phyloP scores from a whole-genome alignment of 1,284 basidiomycete species.

The Baeospora myosura region DNA sequence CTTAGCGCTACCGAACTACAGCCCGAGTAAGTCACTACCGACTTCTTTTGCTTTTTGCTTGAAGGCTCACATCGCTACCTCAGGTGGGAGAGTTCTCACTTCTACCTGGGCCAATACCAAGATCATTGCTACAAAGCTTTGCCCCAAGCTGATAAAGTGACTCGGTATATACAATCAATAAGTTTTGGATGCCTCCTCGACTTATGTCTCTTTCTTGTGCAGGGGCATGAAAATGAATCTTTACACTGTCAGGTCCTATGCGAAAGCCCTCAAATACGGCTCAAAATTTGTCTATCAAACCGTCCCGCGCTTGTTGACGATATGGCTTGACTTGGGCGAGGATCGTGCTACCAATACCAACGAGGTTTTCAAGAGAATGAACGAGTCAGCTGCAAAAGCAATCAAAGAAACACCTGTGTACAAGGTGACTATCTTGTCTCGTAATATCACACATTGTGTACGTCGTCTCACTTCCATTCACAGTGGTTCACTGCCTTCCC shows the following conservation, averaged over 20 bases:
- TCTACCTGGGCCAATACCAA: constrained; percentile 83
- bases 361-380: constrained; percentile 26
- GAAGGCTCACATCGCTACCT: too few species aligned
- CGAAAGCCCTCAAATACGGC: constrained; percentile 72
- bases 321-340: constrained; percentile 95
- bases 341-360: background rate
- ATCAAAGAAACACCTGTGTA: constrained; percentile 64
- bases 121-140: constrained; percentile 66
- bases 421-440: constrained; percentile 47
- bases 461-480: background rate
- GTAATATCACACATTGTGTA: background rate
- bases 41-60: constrained; percentile 7
- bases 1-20: constrained; percentile 48
- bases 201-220: constrained; percentile 6
- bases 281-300: constrained; percentile 98
- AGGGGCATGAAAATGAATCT: constrained; percentile 56
- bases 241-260: constrained; percentile 64
- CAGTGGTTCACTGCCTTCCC: constrained; percentile 97
- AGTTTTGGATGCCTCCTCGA: constrained; percentile 12
- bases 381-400: constrained; percentile 44
- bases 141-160: constrained; percentile 38
- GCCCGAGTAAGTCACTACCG: constrained; percentile 39
- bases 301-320: constrained; percentile 86
- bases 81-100: constrained; percentile 86
- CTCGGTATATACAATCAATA: too few species aligned